Base-by-base conservation (phyloP, 306 rosid genomes). In the Heteromeles arbutifolia region DNA sequence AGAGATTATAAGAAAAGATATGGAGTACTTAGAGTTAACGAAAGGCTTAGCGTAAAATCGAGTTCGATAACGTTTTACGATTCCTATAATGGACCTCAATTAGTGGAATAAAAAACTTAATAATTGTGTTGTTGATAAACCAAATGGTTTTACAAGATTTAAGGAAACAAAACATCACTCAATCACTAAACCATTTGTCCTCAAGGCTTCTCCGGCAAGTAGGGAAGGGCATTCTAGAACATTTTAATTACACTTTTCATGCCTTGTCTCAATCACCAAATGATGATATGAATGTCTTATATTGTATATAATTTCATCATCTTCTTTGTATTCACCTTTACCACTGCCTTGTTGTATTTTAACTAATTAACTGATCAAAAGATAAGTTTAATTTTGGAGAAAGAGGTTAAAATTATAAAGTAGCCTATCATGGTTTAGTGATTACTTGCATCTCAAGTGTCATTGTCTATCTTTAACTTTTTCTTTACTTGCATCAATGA, bases 361-460 rank as follows among this genome's bases (percentile, higher is more conserved):
- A 57, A 22, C 13, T 4, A 57, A 11, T n/a, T 56, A n/a, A 13
- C 19, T 48, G 53, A 48, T 15, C 19, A n/a, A 28, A 63, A 9
- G 74, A 28, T 34, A 34, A 14, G 53, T 48, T 48, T 15, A 48
- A 48, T 48, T 48, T 48, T 15, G 21, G 19, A n/a, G 62, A 56
- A n/a, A 56, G 5, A 56, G 62, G 62, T 22, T 56, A 21, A 22
- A 56, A 22, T 12, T 22, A n/a, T 57, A 25, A 59, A 26, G 65
- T 13, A 25, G 31, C 19, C 6, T 13, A 32, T 41, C 43, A 61
- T 11, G 43, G 29, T 45, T 9, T 13, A 44, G 54, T 72, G 54
- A 71, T 89, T 84, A 82, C 92, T 81, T 85, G 78, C 48, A 22
- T 15, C 52, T 59, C n/a, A 83, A 85, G 87, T 59, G 74, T 84